These are phyloP conservation scores for Xylariomycetidae sp. DNA, from an alignment of 2,329 filamentous ascomycete genomes.

Conservation along the genomic window DNA sequence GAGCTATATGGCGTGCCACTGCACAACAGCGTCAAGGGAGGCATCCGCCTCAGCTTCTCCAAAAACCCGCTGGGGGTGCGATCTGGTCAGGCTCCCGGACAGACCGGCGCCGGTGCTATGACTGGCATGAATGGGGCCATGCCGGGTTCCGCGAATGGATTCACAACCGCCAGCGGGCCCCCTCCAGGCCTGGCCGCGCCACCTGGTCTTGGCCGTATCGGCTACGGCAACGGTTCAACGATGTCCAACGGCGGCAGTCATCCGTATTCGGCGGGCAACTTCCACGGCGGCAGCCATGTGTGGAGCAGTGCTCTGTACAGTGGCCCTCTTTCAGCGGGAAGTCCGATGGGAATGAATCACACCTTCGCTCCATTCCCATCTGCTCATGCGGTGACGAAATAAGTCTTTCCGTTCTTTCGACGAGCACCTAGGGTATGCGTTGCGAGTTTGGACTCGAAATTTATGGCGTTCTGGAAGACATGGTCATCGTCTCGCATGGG, in stretches of 20 bases:
- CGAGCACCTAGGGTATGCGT: constrained; percentile 1
- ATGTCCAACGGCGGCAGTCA: constrained; percentile 15
- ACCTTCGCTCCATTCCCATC: not conserved
- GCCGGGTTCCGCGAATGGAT: constrained; percentile 47
- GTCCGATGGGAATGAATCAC: no score
- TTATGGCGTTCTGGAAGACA: constrained; percentile 6
- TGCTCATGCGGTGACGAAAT: no score
- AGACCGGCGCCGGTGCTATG: constrained; percentile 34
- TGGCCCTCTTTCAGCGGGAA: constrained; percentile 16
- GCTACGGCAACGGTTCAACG: constrained; percentile 16
- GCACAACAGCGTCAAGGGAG: constrained; percentile 89
- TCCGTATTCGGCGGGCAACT: constrained; percentile 17
- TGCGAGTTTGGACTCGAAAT: not conserved
- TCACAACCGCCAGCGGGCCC: constrained; percentile 65
- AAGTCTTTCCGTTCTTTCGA: no score
- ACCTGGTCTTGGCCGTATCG: constrained; percentile 51
- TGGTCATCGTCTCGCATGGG: no score
- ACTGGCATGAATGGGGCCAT: constrained; percentile 55
- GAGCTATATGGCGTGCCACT: constrained; percentile 83
- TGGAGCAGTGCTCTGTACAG: constrained; percentile 22
- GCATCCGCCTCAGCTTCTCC: constrained; percentile 91
- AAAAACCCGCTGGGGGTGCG: constrained; percentile 95
- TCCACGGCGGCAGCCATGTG: constrained; percentile 14
- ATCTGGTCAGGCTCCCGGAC: constrained; percentile 58
- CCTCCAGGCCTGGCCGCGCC: constrained; percentile 76